Evolutionary conservation across 768 basidiomycete species (phyloP).

Genomic region (Lactarius deliciosus): DNA sequence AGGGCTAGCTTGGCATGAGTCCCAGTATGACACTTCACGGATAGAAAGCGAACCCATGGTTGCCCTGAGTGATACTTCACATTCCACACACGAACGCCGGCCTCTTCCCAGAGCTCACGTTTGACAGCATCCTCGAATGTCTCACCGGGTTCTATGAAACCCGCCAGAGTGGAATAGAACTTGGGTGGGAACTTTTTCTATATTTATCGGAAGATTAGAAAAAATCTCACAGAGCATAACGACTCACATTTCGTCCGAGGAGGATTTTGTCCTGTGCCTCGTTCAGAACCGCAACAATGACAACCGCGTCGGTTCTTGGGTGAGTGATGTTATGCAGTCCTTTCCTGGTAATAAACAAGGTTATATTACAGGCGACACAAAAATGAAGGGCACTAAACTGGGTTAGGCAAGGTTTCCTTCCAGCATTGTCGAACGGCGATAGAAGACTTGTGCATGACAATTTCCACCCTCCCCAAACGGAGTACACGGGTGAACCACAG

Average conservation of each 20-base stretch:
- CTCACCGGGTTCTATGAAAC: conserved; percentile 94
- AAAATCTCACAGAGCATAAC: conserved; percentile 2
- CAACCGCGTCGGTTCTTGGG: conserved; percentile 82
- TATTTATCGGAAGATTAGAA: conserved; percentile 16
- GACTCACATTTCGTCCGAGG: conserved; percentile 78
- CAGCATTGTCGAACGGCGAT: conserved; percentile 69
- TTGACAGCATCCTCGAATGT: conserved; percentile 91
- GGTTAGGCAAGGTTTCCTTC: conserved; percentile 67
- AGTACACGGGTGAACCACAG: conserved; percentile 79
- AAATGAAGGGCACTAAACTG: conserved; percentile 46
- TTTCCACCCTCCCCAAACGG: conserved; percentile 97
- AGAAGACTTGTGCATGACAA: conserved; percentile 71
- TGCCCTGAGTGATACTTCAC: conserved; percentile 83
- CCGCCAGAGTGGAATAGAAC: conserved; percentile 89
- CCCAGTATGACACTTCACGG: neutral
- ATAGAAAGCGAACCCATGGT: conserved; percentile 66
- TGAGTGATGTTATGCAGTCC: conserved; percentile 87
- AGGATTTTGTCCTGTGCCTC: conserved; percentile 79
- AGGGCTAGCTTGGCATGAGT: conserved; percentile 56
- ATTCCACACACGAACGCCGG: conserved; percentile 83
- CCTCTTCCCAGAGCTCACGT: conserved; percentile 95
- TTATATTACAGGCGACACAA: conserved; percentile 16
- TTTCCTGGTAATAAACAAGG: conserved; percentile 45
- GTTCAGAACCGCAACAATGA: conserved; percentile 87
- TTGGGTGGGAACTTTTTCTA: conserved; percentile 65